Percentiles rank a stretch among this genome's conserved stretches.
Evolutionary conservation across 805 yeast species (phyloP).

Genomic region (Teunomyces panamensis): DNA sequence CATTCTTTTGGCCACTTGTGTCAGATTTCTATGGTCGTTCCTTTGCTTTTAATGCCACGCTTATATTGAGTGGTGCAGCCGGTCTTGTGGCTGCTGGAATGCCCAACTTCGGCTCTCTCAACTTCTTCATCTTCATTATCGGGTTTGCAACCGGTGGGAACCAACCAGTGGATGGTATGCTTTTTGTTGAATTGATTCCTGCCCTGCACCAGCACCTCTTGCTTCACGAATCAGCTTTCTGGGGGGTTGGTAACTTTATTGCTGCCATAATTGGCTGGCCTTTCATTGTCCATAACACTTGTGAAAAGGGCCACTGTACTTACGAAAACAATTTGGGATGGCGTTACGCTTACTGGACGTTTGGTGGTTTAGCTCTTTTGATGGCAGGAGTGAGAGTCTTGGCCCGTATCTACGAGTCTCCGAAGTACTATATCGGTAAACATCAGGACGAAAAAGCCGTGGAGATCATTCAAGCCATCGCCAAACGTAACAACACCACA

Average conservation of each 20-base stretch:
- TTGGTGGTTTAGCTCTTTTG: not conserved
- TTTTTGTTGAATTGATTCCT: conserved; percentile 4
- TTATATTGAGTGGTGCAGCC: conserved; percentile 2
- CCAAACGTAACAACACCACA: not conserved
- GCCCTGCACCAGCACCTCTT: conserved; percentile 3
- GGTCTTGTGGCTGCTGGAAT: conserved; percentile 4
- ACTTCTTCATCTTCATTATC: not conserved
- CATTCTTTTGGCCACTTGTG: not conserved
- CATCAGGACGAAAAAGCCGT: not conserved
- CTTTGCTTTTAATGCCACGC: conserved; percentile 3
- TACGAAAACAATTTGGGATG: conserved; percentile 4
- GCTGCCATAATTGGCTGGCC: conserved; percentile 5
- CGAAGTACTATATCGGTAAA: conserved; percentile 1
- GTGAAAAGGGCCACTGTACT: conserved; percentile 1
- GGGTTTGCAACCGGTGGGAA: conserved; percentile 4
- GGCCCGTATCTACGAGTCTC: conserved; percentile 3
- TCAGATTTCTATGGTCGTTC: conserved; percentile 3
- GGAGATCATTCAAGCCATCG: conserved; percentile 2
- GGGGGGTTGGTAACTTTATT: conserved; percentile 2
- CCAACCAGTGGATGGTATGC: conserved; percentile 3
- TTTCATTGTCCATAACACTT: conserved; percentile 1
- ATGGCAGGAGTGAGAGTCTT: not conserved
- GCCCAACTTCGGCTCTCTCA: conserved; percentile 1
- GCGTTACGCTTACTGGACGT: conserved; percentile 4
- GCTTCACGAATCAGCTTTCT: conserved; percentile 2